Conservation (phyloP, 2,329 filamentous ascomycete species). For the Talaromyces sp. region DNA sequence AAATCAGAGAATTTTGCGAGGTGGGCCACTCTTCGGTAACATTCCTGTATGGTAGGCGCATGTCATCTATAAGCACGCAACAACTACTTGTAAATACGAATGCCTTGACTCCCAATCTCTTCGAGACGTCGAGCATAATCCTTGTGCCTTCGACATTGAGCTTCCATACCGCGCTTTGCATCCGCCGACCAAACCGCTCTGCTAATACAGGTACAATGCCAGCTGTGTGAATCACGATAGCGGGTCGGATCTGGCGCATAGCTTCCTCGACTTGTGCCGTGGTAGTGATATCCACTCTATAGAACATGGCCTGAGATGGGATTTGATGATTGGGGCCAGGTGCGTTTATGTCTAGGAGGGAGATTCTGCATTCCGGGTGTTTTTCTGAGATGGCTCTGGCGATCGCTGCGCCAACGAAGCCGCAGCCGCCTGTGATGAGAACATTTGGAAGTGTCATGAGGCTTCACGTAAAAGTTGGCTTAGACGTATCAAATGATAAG, state of each 20-base stretch:
- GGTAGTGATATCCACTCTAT: slow-evolving; percentile 35
- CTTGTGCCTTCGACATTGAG: slow-evolving; percentile 55
- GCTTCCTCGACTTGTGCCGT: slow-evolving; percentile 25
- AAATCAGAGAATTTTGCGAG: slow-evolving; percentile 38
- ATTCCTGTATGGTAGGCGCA: slow-evolving; percentile 33
- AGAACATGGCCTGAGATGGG: slow-evolving; percentile 25
- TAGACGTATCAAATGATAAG: too few species aligned
- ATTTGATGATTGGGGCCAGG: slow-evolving; percentile 29
- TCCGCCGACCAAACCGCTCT: slow-evolving; percentile 35
- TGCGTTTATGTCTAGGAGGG: slow-evolving; percentile 35
- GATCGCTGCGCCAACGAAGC: slow-evolving; percentile 40
- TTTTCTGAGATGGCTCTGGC: slow-evolving; percentile 37
- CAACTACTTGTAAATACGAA: slow-evolving; percentile 58
- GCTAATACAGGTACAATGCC: slow-evolving; percentile 42
- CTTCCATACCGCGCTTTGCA: slow-evolving; percentile 42
- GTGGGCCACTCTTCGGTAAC: slow-evolving; percentile 41
- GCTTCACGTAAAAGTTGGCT: too few species aligned
- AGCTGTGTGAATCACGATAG: slow-evolving; percentile 54
- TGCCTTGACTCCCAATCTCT: slow-evolving; percentile 43
- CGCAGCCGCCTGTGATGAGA: slow-evolving; percentile 38
- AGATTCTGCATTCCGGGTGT: slow-evolving; percentile 35
- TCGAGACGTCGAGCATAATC: slow-evolving; percentile 50
- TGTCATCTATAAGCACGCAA: slow-evolving; percentile 54
- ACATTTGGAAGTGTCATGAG: slow-evolving; percentile 21
- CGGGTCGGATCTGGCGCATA: slow-evolving; percentile 43